Evolutionary conservation across 179 eudicot species (phyloP).

Genomic region (Camellia oleifera): DNA sequence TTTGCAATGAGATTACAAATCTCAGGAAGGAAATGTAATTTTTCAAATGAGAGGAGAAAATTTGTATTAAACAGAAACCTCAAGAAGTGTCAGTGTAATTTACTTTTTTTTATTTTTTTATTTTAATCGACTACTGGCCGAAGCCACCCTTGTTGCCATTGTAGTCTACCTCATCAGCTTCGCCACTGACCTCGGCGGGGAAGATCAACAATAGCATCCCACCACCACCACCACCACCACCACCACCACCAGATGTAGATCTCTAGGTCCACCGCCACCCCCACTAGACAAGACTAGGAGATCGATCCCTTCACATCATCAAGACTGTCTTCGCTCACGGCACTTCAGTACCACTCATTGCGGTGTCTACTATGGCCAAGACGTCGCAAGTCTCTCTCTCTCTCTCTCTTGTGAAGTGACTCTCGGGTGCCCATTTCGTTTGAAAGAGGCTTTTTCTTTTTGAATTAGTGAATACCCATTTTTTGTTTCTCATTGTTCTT

Average conservation of each 20-base stretch:
- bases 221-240: background rate
- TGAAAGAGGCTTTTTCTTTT: too few species aligned
- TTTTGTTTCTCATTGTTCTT: background rate
- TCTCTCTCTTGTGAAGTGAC: background rate
- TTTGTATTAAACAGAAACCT: too few species aligned
- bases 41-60: too few species aligned
- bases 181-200: background rate
- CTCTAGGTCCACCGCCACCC: too few species aligned
- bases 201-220: background rate
- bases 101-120: too few species aligned
- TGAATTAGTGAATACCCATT: background rate
- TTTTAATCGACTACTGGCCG: too few species aligned
- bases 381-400: constrained; percentile 62
- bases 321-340: constrained; percentile 89
- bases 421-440: too few species aligned
- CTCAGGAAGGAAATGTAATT: too few species aligned
- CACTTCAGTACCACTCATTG: constrained; percentile 94
- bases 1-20: too few species aligned
- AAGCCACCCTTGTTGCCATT: too few species aligned
- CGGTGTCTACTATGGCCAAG: constrained; percentile 74
- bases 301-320: constrained; percentile 72
- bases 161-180: too few species aligned
- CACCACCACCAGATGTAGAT: background rate
- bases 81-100: too few species aligned
- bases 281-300: constrained; percentile 68